Evolutionary conservation across 1,139 yeast species (phyloP), one percentile per base, ranked within the genome.

Genomic region (Hemisphaericaspora subhashii): DNA sequence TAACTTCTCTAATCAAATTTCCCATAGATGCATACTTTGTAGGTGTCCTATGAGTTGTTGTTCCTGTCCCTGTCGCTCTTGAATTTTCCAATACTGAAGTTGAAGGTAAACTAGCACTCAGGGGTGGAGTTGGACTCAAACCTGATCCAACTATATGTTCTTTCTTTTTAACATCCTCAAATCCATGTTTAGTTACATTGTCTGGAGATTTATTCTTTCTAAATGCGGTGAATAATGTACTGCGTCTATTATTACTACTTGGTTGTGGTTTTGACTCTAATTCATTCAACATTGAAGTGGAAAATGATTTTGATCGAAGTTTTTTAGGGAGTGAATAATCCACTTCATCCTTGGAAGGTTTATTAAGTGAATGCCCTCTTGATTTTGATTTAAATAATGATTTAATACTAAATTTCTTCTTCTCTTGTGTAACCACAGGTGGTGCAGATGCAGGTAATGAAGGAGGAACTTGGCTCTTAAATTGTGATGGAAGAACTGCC

Each of bases 331-430:
- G 24, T 7, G 28, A 21, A 4, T 29, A 17, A 20, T 35, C 26
- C 13, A 15, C 18, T 23, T 35, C 31, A 31, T 35, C 27, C 33
- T 45, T 42, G n/a, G 54, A 43, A 11, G 23, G 21, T 21, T 46
- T 52, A 28, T 48, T 56, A 36, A 62, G 54, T 17, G 58, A 49
- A 42, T 61, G 66, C 37, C 45, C 53, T 40, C 54, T 64, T 4
- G 70, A 58, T 45, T 56, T 64, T 40, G 61, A 55, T 45, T 65
- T 69, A 53, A 72, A 72, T 30, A 72, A 54, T 2, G 68, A 54
- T 38, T 58, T 64, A 54, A 72, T 66, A 33, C 74, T 67, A 45
- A 72, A 72, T 43, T 61, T 64, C 44, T 68, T 70, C 53, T 57
- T 60, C 18, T 53, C 56, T 13, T 47, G 41, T 20, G 38, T 11